Evolutionary conservation across 1,139 yeast genomes (phyloP).

Genomic region (Torulaspora globosa): DNA sequence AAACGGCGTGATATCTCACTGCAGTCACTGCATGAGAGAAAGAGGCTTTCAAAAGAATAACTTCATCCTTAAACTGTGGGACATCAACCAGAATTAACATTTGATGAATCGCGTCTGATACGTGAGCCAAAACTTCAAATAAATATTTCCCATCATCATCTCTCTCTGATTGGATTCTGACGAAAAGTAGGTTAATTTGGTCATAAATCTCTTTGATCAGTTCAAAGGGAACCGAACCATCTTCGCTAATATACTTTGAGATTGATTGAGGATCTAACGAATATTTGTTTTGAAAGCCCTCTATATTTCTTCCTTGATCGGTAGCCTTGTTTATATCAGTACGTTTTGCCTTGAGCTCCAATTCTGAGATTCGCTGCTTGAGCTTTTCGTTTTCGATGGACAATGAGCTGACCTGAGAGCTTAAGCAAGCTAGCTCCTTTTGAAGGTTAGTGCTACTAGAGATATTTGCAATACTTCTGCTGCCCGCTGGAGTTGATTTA

Average conservation of each 20-base stretch:
- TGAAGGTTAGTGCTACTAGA: slow-evolving; percentile 19
- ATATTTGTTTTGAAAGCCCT: slow-evolving; percentile 4
- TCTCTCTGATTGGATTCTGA: slow-evolving; percentile 28
- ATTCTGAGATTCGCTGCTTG: slow-evolving; percentile 33
- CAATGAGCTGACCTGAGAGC: slow-evolving; percentile 28
- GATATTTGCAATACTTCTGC: slow-evolving; percentile 45
- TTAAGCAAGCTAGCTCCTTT: slow-evolving; percentile 25
- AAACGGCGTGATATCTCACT: slow-evolving; percentile 69
- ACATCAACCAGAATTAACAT: slow-evolving; percentile 33
- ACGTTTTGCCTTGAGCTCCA: slow-evolving; percentile 30
- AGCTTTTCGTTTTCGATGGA: slow-evolving; percentile 37
- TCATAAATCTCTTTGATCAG: slow-evolving; percentile 47
- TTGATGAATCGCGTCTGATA: slow-evolving; percentile 49
- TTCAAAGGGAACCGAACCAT: slow-evolving; percentile 47
- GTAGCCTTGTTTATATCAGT: slow-evolving; percentile 1
- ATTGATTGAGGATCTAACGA: slow-evolving; percentile 9
- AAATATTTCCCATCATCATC: slow-evolving; percentile 43
- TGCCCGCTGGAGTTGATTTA: slow-evolving; percentile 50
- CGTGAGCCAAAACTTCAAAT: slow-evolving; percentile 53
- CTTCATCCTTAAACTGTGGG: slow-evolving; percentile 26
- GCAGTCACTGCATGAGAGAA: slow-evolving; percentile 75
- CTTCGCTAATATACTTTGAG: slow-evolving; percentile 10
- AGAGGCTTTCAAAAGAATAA: slow-evolving; percentile 54
- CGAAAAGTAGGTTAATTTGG: slow-evolving; percentile 41
- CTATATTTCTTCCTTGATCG: not conserved